Evolutionary conservation across 176 grass and related monocot genomes (phyloP).

Genomic region (Cenchrus americanus): DNA sequence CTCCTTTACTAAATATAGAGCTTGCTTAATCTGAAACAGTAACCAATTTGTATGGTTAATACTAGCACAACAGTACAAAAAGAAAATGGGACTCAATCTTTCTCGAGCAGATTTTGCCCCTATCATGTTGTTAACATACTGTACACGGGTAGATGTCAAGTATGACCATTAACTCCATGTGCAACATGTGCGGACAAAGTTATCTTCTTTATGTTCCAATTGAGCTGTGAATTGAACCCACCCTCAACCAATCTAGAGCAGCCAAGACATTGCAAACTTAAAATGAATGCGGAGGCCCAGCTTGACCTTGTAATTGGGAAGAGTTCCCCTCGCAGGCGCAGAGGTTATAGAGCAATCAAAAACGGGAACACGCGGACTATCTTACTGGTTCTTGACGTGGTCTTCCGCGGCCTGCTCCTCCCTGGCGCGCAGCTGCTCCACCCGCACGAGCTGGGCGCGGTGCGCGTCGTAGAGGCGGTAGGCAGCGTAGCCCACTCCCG

Average conservation of each 20-base stretch:
- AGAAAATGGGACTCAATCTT: background rate
- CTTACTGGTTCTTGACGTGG: slow-evolving; percentile 55
- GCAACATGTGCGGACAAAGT: background rate
- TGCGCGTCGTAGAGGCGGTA: slow-evolving; percentile 52
- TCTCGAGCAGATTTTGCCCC: background rate
- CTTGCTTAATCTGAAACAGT: background rate
- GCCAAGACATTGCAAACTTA: background rate
- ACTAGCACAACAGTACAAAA: background rate
- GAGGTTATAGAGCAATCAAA: background rate
- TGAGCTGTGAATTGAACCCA: background rate
- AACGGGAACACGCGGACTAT: background rate
- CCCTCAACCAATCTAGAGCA: background rate
- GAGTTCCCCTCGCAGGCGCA: slow-evolving; percentile 1
- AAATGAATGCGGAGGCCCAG: background rate
- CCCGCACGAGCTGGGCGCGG: slow-evolving; percentile 45
- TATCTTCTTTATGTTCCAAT: background rate
- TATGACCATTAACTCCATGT: background rate
- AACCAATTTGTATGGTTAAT: background rate
- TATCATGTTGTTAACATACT: background rate
- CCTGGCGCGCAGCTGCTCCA: slow-evolving; percentile 41
- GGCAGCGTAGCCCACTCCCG: slow-evolving; percentile 47
- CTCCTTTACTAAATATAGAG: background rate
- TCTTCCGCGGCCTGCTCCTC: slow-evolving; percentile 53
- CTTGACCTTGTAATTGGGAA: background rate
- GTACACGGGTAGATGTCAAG: too few relatives aligned